These are phyloP conservation scores for Thelephora ganbajun DNA, from an alignment of 768 basidiomycete species.

Conservation along the genomic window DNA sequence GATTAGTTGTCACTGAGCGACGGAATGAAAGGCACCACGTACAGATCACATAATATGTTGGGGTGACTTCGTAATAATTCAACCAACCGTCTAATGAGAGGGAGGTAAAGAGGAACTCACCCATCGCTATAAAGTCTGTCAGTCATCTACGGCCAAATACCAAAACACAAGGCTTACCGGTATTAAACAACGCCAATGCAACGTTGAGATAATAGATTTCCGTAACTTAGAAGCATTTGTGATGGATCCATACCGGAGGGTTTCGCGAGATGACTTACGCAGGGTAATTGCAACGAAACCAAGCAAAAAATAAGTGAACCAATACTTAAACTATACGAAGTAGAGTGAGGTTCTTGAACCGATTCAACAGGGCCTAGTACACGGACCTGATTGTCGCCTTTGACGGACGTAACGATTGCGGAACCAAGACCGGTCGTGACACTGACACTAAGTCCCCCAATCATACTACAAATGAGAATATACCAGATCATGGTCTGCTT, in stretches of 20 bases:
- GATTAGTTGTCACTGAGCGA: conserved; percentile 15
- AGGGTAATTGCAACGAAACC: conserved; percentile 76
- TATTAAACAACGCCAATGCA: conserved; percentile 91
- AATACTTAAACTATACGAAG: conserved; percentile 60
- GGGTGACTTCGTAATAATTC: conserved; percentile 44
- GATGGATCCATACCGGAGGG: conserved; percentile 7
- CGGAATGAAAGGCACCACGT: conserved; percentile 13
- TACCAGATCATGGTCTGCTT: conserved; percentile 93
- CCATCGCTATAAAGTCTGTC: conserved; percentile 39
- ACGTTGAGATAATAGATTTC: conserved; percentile 95
- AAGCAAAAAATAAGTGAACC: conserved; percentile 85
- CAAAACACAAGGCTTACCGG: conserved; percentile 31
- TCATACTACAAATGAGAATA: conserved; percentile 89
- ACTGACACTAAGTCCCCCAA: conserved; percentile 89
- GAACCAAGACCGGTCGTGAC: conserved; percentile 90
- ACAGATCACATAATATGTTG: conserved; percentile 82
- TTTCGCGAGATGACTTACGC: conserved; percentile 20
- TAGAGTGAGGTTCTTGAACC: conserved; percentile 3
- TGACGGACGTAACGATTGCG: conserved; percentile 69
- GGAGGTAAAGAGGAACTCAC: conserved; percentile 22
- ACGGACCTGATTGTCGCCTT: conserved; percentile 66
- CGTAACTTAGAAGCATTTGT: conserved; percentile 33
- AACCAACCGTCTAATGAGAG: conserved; percentile 10
- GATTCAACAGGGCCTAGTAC: conserved; percentile 12
- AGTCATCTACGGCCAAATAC: not conserved